These are phyloP conservation scores for Hypoxylon intermedium DNA, from an alignment of 495 filamentous ascomycete genomes.

Conservation along the genomic window DNA sequence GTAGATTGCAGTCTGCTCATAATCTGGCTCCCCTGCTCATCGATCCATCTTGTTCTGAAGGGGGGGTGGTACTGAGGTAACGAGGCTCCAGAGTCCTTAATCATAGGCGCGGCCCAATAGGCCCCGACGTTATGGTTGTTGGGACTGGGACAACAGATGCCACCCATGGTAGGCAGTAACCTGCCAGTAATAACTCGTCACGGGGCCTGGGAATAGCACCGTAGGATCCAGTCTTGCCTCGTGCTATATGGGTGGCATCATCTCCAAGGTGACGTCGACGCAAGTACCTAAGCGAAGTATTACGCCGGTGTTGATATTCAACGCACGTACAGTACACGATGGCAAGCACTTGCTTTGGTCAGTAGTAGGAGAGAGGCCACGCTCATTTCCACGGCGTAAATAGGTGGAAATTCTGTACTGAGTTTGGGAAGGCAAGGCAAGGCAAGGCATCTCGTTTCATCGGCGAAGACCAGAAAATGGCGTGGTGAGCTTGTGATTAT, in stretches of 20 bases:
- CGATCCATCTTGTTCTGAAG: neutral
- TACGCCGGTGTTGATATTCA: neutral
- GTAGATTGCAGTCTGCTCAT: neutral
- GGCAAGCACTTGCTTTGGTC: neutral
- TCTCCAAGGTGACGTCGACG: constrained; percentile 11
- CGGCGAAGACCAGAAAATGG: constrained; percentile 16
- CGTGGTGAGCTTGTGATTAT: constrained; percentile 17
- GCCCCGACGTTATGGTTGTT: constrained; percentile 4
- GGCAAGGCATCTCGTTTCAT: neutral
- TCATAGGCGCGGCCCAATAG: constrained; percentile 13
- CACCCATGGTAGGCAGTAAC: constrained; percentile 13
- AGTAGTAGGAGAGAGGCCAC: neutral
- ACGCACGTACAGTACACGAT: neutral
- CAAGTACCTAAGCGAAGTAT: neutral
- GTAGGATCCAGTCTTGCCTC: constrained; percentile 20
- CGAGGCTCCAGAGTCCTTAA: constrained; percentile 22
- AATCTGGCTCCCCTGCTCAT: neutral
- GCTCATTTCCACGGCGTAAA: neutral
- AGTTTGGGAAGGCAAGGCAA: neutral
- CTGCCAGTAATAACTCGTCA: neutral
- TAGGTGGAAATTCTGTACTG: neutral
- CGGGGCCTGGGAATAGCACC: neutral
- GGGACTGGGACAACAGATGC: neutral
- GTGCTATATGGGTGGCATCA: constrained; percentile 18
- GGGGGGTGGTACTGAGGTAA: constrained; percentile 2